Base-by-base conservation (phyloP, 2,329 filamentous ascomycete genomes). In the Epichloe coenophiala region DNA sequence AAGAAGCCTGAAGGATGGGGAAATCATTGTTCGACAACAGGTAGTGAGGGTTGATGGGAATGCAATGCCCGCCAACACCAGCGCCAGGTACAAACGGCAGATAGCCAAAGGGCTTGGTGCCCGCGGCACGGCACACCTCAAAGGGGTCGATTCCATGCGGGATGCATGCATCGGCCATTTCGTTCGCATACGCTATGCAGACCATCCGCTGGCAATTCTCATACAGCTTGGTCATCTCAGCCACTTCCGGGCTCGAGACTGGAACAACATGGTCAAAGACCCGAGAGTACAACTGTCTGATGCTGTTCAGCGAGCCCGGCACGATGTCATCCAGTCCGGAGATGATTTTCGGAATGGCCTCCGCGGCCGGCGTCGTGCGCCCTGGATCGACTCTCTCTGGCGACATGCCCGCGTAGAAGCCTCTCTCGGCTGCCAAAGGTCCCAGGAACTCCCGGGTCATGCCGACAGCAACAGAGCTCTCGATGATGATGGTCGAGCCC, bases 141-240 rank as follows among this genome's bases (percentile, higher is more conserved):
- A 68, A 74, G 0, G 72, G 68, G 52, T 77, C 68, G 45, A 78
- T 75, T 23, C 58, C 65, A 45, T 71, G 67, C 0, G 61, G 53
- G 7, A 60, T 49, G 49, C 74, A 77, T 6, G 75, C 74, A 54
- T 78, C 73, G 1, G 74, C 73, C 71, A 78, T 77, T 54, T 78
- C 75, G 55, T 78, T 78, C 51, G 69, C 73, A 51, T 74, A 78
- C 0, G 75, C 74, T 36, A 77, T 75, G 56, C 68, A 68, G 12
- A 78, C 63, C 71, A 76, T 77, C 2, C 75, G 67, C 58, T 78
- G 74, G 57, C 76, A 79, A 58, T 78, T 79, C 53, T 78, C 75
- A 57, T 77, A 79, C 12, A 79, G 62, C 61, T 79, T 79, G 54
- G 70, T 74, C 73, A 78, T 77, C 60, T 78, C 76, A 1, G 76